These are phyloP conservation scores for Trametes hirsuta DNA, from an alignment of 1,284 basidiomycete species.

Conservation along the genomic window DNA sequence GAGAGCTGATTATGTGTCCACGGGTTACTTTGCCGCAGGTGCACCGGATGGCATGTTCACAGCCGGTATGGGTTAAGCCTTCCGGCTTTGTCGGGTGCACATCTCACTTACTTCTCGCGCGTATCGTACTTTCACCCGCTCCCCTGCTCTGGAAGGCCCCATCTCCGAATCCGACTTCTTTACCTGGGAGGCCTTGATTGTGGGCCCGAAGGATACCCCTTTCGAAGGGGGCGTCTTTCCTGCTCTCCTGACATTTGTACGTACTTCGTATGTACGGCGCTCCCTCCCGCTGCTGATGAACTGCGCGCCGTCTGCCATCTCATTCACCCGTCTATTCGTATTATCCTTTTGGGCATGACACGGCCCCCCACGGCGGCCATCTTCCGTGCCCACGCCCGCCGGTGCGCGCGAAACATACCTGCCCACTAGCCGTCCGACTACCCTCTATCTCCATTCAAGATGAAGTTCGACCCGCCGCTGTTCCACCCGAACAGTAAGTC, in stretches of 20 bases:
- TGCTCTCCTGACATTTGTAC: conserved; percentile 90
- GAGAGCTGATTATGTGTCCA: neutral
- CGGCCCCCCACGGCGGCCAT: neutral
- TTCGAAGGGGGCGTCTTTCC: conserved; percentile 98
- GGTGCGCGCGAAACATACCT: neutral
- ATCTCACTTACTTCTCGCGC: conserved; percentile 18
- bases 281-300: conserved; percentile 10
- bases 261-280: conserved; percentile 38
- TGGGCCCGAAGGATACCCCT: conserved; percentile 96
- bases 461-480: conserved; percentile 96
- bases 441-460: conserved; percentile 95
- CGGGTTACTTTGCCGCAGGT: conserved; percentile 47
- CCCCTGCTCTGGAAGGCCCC: conserved; percentile 57
- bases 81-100: neutral
- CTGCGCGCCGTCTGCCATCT: conserved; percentile 4
- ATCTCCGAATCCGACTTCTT: conserved; percentile 96
- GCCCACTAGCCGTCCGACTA: conserved; percentile 81
- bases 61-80: conserved; percentile 58
- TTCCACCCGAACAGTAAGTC: conserved; percentile 96
- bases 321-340: neutral
- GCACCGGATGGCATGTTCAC: conserved; percentile 94
- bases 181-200: conserved; percentile 97
- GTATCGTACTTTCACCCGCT: conserved; percentile 1
- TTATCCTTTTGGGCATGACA: conserved; percentile 4
- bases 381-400: neutral